Evolutionary conservation across 148 eudicot species (phyloP).

Genomic region (Amaranthus cruentus): DNA sequence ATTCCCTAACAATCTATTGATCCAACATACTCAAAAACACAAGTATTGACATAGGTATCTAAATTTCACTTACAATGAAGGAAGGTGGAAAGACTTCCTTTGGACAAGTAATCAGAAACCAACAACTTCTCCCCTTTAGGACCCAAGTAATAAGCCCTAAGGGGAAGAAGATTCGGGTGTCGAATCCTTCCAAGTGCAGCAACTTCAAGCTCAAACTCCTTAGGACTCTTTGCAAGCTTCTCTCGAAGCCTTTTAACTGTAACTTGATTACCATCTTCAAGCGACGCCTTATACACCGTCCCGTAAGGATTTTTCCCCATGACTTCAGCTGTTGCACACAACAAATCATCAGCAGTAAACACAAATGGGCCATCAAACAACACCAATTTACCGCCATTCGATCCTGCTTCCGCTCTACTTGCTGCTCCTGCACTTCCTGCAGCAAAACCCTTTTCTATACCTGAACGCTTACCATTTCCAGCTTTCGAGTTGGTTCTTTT

Average conservation of each 20-base stretch:
- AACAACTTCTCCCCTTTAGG: slow-evolving; percentile 94
- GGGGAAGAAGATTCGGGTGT: slow-evolving; percentile 68
- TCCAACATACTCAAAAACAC: not conserved
- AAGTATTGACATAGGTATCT: not conserved
- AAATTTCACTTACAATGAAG: slow-evolving; percentile 62
- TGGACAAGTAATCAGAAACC: slow-evolving; percentile 67
- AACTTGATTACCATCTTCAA: slow-evolving; percentile 77
- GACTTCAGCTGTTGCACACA: slow-evolving; percentile 86
- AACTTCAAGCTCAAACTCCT: slow-evolving; percentile 83
- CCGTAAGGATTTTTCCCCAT: slow-evolving; percentile 91
- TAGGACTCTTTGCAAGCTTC: slow-evolving; percentile 73
- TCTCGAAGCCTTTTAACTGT: slow-evolving; percentile 91
- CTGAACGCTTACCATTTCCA: slow-evolving; percentile 18
- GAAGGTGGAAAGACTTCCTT: slow-evolving; percentile 84
- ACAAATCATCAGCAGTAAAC: slow-evolving; percentile 81
- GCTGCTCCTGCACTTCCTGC: slow-evolving; percentile 30
- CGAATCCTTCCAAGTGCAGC: slow-evolving; percentile 65
- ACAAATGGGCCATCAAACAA: slow-evolving; percentile 82
- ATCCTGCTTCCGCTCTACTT: slow-evolving; percentile 36
- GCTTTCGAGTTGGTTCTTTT: slow-evolving; percentile 39
- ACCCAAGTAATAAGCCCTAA: slow-evolving; percentile 84
- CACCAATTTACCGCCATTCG: slow-evolving; percentile 76
- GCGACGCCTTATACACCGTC: slow-evolving; percentile 77
- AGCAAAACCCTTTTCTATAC: slow-evolving; percentile 16
- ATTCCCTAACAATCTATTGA: not conserved